Conservation (phyloP, 2,329 filamentous ascomycete genomes). For the Sporothrix mexicana region DNA sequence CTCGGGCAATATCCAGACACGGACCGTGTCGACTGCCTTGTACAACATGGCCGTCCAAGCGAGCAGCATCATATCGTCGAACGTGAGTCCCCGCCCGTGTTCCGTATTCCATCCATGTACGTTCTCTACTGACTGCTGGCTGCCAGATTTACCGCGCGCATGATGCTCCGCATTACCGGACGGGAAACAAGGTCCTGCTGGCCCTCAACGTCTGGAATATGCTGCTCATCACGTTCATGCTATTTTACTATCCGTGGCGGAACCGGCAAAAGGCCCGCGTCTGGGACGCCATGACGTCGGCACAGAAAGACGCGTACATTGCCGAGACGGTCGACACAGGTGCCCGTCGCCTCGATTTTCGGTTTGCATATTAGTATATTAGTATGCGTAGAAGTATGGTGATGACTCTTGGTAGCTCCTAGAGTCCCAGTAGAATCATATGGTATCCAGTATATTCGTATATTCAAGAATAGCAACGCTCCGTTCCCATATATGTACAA, state of each 20-base stretch:
- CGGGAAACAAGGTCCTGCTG: conserved; percentile 51
- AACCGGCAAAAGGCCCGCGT: conserved; percentile 55
- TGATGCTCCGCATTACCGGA: conserved; percentile 56
- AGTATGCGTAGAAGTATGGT: not conserved
- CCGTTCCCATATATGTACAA: conserved; percentile 21
- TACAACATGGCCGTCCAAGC: conserved; percentile 64
- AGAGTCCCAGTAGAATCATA: not conserved
- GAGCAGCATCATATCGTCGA: conserved; percentile 51
- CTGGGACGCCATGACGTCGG: conserved; percentile 57
- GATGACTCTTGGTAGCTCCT: too few species aligned
- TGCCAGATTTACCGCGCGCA: conserved; percentile 46
- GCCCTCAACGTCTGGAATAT: conserved; percentile 49
- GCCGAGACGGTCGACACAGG: conserved; percentile 51
- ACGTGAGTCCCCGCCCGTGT: conserved; percentile 45
- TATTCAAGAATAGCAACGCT: conserved; percentile 15
- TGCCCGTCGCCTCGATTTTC: conserved; percentile 53
- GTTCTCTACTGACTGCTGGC: too few species aligned
- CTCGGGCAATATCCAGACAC: conserved; percentile 64
- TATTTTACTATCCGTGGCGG: conserved; percentile 56
- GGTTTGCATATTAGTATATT: conserved; percentile 40
- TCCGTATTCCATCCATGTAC: too few species aligned
- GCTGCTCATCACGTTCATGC: conserved; percentile 42
- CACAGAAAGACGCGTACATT: conserved; percentile 58
- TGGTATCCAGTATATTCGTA: conserved; percentile 14
- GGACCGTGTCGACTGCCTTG: conserved; percentile 64